Base-by-base conservation (phyloP, 78 protist genomes). In the Dictyostelium intermedium region DNA sequence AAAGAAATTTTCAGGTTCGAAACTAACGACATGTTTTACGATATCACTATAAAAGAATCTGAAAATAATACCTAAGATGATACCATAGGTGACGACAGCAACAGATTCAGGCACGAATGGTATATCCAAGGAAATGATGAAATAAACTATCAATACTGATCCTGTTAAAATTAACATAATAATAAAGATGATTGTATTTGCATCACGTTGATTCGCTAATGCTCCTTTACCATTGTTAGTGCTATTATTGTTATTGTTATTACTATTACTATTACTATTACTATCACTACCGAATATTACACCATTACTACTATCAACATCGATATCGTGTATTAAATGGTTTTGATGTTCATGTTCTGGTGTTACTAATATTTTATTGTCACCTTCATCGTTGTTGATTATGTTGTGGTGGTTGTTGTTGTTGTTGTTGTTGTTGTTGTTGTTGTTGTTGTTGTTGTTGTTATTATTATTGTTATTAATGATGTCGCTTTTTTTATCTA, bases 1-100 rank as follows among this genome's bases (percentile, higher is more conserved):
- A 82, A 97, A 98, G 95, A 98, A 98, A 10, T 41, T 27, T 43
- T 97, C 95, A 7, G 98, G 97, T 4, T 94, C 76, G 45, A 94
- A 94, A 23, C 70, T 77, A 16, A 73, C 87, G 13, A 91, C 91
- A 43, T 82, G 86, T 6, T 61, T 30, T n/a, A 82, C 82, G n/a
- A 84, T 66, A 5, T 80, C 83, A 34, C 91, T 84, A n/a, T 78
- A 35, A 10, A 86, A 27, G 53, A 82, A 82, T 80, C 93, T 78
- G 53, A 80, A 69, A 14, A 66, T 35, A 8, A 89, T 8, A 30
- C 93, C 93, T 10, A 89, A 30, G 9, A 89, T 61, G 9, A 89
- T 16, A 32, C 93, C 93, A 80, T 89, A 89, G 4, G 47, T 27
- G 6, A 89, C 93, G 25, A 89, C 82, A 2, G 86, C 85, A 34